These are phyloP conservation scores for Gyrodon lividus DNA, from an alignment of 768 basidiomycete genomes.

Conservation along the genomic window DNA sequence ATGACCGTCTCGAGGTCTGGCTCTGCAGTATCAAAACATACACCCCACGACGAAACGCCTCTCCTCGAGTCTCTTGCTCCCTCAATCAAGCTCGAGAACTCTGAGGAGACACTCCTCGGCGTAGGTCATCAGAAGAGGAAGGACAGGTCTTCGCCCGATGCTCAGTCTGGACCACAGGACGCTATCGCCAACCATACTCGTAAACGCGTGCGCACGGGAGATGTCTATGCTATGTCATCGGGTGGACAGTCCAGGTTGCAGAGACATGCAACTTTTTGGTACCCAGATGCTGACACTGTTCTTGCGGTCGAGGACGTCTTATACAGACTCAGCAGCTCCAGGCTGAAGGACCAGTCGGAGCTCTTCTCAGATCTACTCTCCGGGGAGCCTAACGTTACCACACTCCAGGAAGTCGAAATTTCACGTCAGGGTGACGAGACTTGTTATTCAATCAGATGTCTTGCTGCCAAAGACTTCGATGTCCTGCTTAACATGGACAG, in stretches of 20 bases:
- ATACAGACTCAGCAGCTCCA: slow-evolving; percentile 37
- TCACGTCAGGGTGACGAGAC: neutral
- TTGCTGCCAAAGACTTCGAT: neutral
- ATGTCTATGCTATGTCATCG: neutral
- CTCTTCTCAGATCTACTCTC: slow-evolving; percentile 33
- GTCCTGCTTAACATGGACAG: neutral
- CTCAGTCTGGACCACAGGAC: neutral
- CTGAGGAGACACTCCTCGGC: too few relatives aligned
- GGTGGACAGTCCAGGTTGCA: neutral
- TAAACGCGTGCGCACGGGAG: neutral
- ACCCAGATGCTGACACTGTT: slow-evolving; percentile 35
- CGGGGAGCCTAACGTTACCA: slow-evolving; percentile 1
- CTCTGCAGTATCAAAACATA: too few relatives aligned
- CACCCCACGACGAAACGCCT: too few relatives aligned
- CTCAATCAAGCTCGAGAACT: too few relatives aligned
- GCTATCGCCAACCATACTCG: neutral
- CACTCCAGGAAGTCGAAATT: neutral
- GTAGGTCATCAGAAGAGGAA: neutral
- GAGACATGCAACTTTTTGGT: slow-evolving; percentile 28
- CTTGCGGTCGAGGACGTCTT: slow-evolving; percentile 33
- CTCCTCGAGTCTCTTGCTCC: too few relatives aligned
- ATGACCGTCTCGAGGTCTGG: too few relatives aligned
- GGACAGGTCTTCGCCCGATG: neutral
- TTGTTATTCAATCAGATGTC: neutral
- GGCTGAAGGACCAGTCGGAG: slow-evolving; percentile 29